phyloP scores from a whole-genome alignment of 441 rosid species.

The Arabidopsis hybrid region DNA sequence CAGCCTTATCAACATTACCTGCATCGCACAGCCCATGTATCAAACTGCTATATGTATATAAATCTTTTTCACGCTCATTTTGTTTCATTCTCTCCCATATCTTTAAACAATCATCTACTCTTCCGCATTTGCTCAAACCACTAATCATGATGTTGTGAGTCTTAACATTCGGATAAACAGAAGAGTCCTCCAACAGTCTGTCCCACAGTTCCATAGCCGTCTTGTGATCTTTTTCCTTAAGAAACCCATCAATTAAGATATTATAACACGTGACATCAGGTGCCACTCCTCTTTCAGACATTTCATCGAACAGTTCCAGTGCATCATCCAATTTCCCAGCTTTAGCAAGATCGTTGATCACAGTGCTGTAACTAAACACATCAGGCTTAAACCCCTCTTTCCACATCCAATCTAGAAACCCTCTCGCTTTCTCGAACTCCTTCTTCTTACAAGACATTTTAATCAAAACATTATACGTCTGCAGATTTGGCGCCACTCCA shows the following conservation, averaged over 20 bases:
- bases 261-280: constrained; percentile 82
- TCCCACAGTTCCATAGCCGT: constrained; percentile 71
- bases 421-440: constrained; percentile 61
- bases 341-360: constrained; percentile 62
- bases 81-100: constrained; percentile 80
- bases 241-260: constrained; percentile 73
- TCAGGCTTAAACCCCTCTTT: constrained; percentile 58
- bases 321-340: constrained; percentile 61
- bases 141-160: constrained; percentile 86
- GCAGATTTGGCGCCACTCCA: constrained; percentile 69
- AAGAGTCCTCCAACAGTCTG: constrained; percentile 55
- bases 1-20: constrained; percentile 74
- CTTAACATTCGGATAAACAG: constrained; percentile 72
- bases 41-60: constrained; percentile 73
- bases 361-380: constrained; percentile 66
- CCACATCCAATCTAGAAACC: constrained; percentile 69
- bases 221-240: constrained; percentile 55
- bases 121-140: constrained; percentile 81
- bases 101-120: constrained; percentile 66
- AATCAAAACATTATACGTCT: constrained; percentile 75
- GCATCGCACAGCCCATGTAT: constrained; percentile 68
- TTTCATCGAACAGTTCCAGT: constrained; percentile 81
- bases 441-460: constrained; percentile 74
- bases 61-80: constrained; percentile 69
- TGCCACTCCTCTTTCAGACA: constrained; percentile 59